These are phyloP conservation scores for Scheffersomyces spartinae DNA, from an alignment of 805 yeast species.

Conservation along the genomic window DNA sequence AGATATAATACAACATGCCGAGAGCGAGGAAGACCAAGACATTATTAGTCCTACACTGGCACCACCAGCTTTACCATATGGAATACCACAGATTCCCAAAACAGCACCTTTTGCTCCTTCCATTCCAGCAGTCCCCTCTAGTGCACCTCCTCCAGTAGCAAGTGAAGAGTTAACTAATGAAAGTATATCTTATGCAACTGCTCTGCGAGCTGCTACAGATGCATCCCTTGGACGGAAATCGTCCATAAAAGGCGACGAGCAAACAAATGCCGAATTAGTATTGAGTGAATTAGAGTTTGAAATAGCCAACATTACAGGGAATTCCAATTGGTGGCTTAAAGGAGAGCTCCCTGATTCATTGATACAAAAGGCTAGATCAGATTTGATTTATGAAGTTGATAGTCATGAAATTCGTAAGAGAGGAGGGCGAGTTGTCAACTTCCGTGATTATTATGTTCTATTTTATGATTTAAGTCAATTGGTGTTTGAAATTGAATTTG, in stretches of 20 bases:
- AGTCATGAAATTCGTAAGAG: conserved; percentile 44
- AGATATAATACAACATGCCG: too few relatives aligned
- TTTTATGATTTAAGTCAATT: conserved; percentile 65
- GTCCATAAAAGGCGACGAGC: too few relatives aligned
- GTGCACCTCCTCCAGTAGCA: conserved; percentile 4
- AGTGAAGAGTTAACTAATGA: conserved; percentile 1
- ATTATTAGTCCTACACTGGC: conserved; percentile 4
- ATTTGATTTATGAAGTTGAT: conserved; percentile 56
- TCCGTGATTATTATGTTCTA: conserved; percentile 60
- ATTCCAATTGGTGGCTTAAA: conserved; percentile 57
- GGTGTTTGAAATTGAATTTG: conserved; percentile 46
- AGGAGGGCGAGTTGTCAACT: conserved; percentile 34
- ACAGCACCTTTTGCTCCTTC: conserved; percentile 5
- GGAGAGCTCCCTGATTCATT: conserved; percentile 47
- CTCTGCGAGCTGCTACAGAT: conserved; percentile 7
- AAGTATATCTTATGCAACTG: too few relatives aligned
- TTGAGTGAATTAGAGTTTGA: conserved; percentile 17
- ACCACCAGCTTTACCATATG: conserved; percentile 4
- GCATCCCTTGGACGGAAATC: conserved; percentile 7
- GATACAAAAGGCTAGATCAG: conserved; percentile 28
- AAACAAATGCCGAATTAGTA: conserved; percentile 17
- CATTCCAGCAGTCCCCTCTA: conserved; percentile 3
- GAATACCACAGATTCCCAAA: conserved; percentile 5
- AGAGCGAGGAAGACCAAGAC: too few relatives aligned
- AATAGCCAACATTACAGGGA: conserved; percentile 13